A percentile compares a stretch with the other conserved stretches of the same genome.
Conservation (phyloP, 345 rosid species). For the Hibiscus syriacus region DNA sequence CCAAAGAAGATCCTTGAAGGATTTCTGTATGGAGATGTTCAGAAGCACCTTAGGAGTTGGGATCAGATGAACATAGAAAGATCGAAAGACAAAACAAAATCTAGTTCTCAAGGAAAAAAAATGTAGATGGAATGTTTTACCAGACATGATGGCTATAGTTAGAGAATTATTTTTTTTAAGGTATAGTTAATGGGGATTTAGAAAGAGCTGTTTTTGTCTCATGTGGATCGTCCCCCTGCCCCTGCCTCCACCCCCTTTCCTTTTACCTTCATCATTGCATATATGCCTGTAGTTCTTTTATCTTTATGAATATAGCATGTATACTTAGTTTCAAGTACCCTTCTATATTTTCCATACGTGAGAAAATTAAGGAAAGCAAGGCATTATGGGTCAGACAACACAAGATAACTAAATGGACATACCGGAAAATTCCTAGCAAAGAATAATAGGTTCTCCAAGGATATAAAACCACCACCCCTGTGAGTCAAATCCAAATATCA, state of each 20-base stretch:
- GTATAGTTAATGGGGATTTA: too few species aligned
- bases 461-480: conserved; percentile 99
- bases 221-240: too few species aligned
- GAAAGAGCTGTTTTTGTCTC: neutral
- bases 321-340: too few species aligned
- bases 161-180: too few species aligned
- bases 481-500: conserved; percentile 19
- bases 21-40: conserved; percentile 44
- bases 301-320: too few species aligned
- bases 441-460: conserved; percentile 90
- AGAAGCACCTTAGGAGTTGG: neutral
- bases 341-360: neutral
- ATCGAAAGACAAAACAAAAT: neutral
- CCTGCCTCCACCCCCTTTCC: too few species aligned
- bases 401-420: conserved; percentile 5
- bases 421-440: conserved; percentile 87
- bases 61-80: neutral
- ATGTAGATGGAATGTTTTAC: too few species aligned
- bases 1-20: conserved; percentile 85
- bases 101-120: neutral
- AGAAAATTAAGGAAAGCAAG: neutral
- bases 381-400: neutral
- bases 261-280: too few species aligned
- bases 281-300: too few species aligned
- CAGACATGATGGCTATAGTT: too few species aligned